These are phyloP conservation scores for Ballota nigra DNA, from an alignment of 257 asterid species.

Conservation along the genomic window DNA sequence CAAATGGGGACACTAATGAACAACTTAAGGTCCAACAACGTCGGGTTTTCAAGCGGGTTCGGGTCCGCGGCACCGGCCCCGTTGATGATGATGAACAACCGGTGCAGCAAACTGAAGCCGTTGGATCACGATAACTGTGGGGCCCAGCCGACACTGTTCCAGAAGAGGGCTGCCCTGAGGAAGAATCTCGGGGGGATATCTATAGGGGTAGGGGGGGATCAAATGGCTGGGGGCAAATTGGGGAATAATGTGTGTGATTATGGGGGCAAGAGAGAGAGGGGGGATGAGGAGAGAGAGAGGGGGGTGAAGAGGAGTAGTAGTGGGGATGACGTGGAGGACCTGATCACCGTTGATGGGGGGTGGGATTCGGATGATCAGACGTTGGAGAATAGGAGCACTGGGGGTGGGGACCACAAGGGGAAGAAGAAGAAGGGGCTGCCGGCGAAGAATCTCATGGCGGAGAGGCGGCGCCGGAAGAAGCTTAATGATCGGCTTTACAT, in stretches of 20 bases:
- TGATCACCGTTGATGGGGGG: conserved; percentile 60
- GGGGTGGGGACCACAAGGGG: conserved; percentile 45
- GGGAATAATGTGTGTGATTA: not conserved
- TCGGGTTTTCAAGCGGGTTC: not conserved
- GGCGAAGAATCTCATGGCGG: conserved; percentile 97
- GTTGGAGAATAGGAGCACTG: conserved; percentile 34
- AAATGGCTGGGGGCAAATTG: not conserved
- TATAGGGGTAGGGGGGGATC: no score
- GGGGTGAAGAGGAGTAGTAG: conserved; percentile 52
- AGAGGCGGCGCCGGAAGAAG: conserved; percentile 89
- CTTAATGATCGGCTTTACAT: conserved; percentile 95
- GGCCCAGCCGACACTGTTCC: conserved; percentile 90
- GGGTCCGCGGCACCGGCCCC: not conserved
- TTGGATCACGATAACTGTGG: conserved; percentile 54
- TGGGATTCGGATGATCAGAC: conserved; percentile 79
- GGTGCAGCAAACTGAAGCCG: conserved; percentile 57
- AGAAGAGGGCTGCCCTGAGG: conserved; percentile 86
- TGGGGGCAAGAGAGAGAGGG: conserved; percentile 11
- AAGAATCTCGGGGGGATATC: conserved; percentile 27
- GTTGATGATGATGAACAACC: conserved; percentile 39
- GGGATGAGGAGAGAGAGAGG: not conserved
- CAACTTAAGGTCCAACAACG: not conserved
- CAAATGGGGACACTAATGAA: conserved; percentile 32
- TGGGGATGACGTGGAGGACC: conserved; percentile 67
- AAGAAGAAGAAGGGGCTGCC: conserved; percentile 92